Percentiles rank a stretch among this genome's conserved stretches.
phyloP scores from a whole-genome alignment of 106 monocot species.

The Dioscorea alata region DNA sequence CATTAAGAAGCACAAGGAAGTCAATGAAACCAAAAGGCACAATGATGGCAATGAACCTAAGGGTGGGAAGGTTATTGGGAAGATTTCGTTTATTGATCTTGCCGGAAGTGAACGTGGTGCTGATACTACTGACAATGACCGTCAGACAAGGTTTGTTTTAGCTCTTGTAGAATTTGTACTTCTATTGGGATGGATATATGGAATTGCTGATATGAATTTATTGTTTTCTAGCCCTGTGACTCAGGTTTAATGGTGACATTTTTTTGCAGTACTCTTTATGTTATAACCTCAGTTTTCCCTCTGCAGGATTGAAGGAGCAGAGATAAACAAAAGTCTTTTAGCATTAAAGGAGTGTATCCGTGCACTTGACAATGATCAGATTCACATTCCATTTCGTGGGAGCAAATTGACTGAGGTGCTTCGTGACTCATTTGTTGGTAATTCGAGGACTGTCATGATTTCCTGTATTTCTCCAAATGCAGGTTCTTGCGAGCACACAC shows the following conservation, averaged over 20 bases:
- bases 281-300: constrained; percentile 14
- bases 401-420: constrained; percentile 97
- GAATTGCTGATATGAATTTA: too few species aligned
- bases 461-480: constrained; percentile 93
- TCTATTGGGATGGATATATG: too few species aligned
- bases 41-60: constrained; percentile 47
- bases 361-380: constrained; percentile 95
- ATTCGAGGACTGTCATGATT: constrained; percentile 96
- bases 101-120: constrained; percentile 99
- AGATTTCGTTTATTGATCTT: constrained; percentile 96
- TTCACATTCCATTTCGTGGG: constrained; percentile 94
- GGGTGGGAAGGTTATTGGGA: constrained; percentile 65
- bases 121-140: constrained; percentile 96
- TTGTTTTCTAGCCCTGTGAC: too few species aligned
- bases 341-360: constrained; percentile 95
- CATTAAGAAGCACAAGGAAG: constrained; percentile 72
- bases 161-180: too few species aligned
- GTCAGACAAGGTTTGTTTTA: constrained; percentile 66
- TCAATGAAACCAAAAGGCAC: constrained; percentile 39
- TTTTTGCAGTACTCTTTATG: too few species aligned
- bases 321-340: constrained; percentile 96
- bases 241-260: too few species aligned
- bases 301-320: constrained; percentile 95
- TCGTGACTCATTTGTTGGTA: constrained; percentile 93
- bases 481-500: constrained; percentile 92